Percentiles rank a stretch among this genome's conserved stretches.
These are phyloP conservation scores for Coccomyxa sp. DNA, from an alignment of 139 green algal genomes.

Conservation along the genomic window DNA sequence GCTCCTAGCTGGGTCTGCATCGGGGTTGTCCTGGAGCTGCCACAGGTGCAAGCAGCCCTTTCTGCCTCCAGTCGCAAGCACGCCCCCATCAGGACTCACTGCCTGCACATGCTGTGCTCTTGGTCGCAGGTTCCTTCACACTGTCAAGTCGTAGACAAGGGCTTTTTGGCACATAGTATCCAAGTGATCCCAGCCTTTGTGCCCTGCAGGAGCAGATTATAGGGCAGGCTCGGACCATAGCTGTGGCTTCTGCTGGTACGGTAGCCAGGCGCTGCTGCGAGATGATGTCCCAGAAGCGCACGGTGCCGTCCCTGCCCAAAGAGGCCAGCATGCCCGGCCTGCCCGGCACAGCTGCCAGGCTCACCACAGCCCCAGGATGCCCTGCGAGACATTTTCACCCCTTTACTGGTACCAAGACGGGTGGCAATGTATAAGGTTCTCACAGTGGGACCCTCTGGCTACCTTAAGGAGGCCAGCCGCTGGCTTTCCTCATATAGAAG, in stretches of 20 bases:
- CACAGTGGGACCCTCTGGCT: too few species aligned
- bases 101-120: too few species aligned
- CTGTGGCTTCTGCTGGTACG: slow-evolving; percentile 8
- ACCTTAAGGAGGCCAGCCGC: too few species aligned
- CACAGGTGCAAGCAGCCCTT: slow-evolving; percentile 26
- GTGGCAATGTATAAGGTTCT: too few species aligned
- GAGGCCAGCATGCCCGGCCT: slow-evolving; percentile 44
- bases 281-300: slow-evolving; percentile 52
- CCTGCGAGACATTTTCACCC: slow-evolving; percentile 26
- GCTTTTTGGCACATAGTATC: not conserved
- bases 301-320: slow-evolving; percentile 35
- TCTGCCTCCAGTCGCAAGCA: slow-evolving; percentile 19
- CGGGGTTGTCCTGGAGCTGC: slow-evolving; percentile 1
- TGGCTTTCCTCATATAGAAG: too few species aligned
- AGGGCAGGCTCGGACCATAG: not conserved
- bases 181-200: too few species aligned
- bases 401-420: not conserved
- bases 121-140: too few species aligned
- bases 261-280: slow-evolving; percentile 22
- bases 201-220: not conserved
- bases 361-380: slow-evolving; percentile 40
- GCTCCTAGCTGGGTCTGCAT: too few species aligned
- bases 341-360: slow-evolving; percentile 24
- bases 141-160: too few species aligned
- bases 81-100: slow-evolving; percentile 21